A percentile compares a stretch with the other conserved stretches of the same genome.
Conservation (phyloP, 2,329 filamentous ascomycete species). For the Lecanicillium sp. region DNA sequence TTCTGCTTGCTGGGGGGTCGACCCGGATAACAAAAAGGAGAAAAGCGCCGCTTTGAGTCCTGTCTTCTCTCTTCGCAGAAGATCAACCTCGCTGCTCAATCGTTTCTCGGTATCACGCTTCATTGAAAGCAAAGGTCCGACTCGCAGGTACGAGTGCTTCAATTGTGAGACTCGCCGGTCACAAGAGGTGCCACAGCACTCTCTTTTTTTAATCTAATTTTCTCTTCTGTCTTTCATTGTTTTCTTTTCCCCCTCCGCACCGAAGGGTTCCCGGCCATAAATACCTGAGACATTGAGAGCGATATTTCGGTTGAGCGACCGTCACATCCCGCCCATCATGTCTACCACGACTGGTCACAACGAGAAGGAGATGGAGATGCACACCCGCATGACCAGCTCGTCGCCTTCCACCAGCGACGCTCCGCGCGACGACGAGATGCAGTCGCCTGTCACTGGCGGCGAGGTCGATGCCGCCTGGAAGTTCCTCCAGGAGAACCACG, state of each 20-base stretch:
- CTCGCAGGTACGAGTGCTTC: too few relatives aligned
- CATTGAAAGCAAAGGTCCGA: too few relatives aligned
- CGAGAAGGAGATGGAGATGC: constrained; percentile 21
- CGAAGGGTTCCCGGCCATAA: too few relatives aligned
- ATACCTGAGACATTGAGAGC: too few relatives aligned
- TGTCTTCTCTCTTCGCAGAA: too few relatives aligned
- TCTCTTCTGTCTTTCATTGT: not conserved
- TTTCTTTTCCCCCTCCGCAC: not conserved
- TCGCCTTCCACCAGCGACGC: constrained; percentile 15
- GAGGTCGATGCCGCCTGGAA: constrained; percentile 32
- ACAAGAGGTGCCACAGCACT: too few relatives aligned
- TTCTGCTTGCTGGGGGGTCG: too few relatives aligned
- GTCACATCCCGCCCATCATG: not conserved
- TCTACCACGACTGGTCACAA: constrained; percentile 20
- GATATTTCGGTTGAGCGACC: not conserved
- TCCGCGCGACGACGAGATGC: constrained; percentile 8
- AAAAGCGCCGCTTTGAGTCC: too few relatives aligned
- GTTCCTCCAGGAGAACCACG: constrained; percentile 28
- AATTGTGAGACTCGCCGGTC: too few relatives aligned
- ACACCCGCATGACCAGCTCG: constrained; percentile 16
- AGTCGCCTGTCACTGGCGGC: not conserved
- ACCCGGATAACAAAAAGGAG: too few relatives aligned
- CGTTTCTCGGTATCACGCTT: too few relatives aligned
- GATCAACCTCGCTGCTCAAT: too few relatives aligned
- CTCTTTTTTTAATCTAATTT: not conserved